These are phyloP conservation scores for Termitomyces sp. DNA, from an alignment of 768 basidiomycete genomes.

Conservation along the genomic window DNA sequence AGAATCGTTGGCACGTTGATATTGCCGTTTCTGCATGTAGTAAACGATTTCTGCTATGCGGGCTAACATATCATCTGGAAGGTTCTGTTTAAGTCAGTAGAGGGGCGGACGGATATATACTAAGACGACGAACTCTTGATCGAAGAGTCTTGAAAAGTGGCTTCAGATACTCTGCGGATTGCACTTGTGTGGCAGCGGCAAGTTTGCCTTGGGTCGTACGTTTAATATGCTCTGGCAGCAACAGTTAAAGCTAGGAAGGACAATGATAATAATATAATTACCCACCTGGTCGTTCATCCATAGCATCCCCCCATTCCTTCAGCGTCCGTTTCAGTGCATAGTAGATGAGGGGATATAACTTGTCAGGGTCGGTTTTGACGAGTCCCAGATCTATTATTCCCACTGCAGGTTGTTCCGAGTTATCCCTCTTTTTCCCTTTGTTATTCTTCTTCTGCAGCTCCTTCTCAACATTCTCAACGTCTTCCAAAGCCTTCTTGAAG, in stretches of 20 bases:
- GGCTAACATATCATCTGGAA: slow-evolving; percentile 79
- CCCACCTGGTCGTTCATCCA: slow-evolving; percentile 90
- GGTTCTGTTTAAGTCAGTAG: slow-evolving; percentile 38
- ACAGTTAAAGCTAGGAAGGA: slow-evolving; percentile 1
- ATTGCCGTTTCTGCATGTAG: slow-evolving; percentile 93
- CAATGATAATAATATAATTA: not conserved
- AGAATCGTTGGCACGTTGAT: slow-evolving; percentile 93
- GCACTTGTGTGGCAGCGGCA: slow-evolving; percentile 92
- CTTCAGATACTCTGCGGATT: slow-evolving; percentile 95
- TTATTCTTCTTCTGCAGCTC: slow-evolving; percentile 54
- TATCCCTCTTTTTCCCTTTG: slow-evolving; percentile 64
- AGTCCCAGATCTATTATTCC: slow-evolving; percentile 75
- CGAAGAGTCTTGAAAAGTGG: slow-evolving; percentile 90
- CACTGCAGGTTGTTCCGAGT: slow-evolving; percentile 42
- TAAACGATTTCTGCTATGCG: slow-evolving; percentile 93
- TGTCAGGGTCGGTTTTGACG: slow-evolving; percentile 89
- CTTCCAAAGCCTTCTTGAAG: slow-evolving; percentile 85
- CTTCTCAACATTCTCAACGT: slow-evolving; percentile 76
- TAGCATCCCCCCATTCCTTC: slow-evolving; percentile 94
- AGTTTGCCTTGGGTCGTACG: slow-evolving; percentile 87
- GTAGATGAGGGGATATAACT: slow-evolving; percentile 94
- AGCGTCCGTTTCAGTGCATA: slow-evolving; percentile 88
- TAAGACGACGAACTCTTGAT: slow-evolving; percentile 60
- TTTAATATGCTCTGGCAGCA: slow-evolving; percentile 66
- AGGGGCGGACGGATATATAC: not conserved